Conservation (phyloP, 176 grass and related monocot species). For the Cenchrus purpureus region DNA sequence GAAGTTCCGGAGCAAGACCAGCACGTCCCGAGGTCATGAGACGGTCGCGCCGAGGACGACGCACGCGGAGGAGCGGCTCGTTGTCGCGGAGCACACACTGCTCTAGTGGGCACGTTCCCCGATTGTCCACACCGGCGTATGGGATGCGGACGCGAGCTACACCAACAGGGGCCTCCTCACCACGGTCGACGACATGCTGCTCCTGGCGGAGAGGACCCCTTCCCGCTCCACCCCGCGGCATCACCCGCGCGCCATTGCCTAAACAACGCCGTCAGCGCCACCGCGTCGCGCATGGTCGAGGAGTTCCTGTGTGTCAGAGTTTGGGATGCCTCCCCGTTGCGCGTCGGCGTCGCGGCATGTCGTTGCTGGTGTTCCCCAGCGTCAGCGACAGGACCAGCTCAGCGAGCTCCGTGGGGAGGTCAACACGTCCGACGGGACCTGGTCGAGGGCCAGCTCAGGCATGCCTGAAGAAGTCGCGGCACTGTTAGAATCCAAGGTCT, state of each 20-base stretch:
- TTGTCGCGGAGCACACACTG: background rate
- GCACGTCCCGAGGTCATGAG: too few species aligned
- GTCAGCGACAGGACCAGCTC: slow-evolving; percentile 2
- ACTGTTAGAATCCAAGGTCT: slow-evolving; percentile 7
- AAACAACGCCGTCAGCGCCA: background rate
- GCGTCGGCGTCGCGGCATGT: background rate
- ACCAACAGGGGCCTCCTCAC: slow-evolving; percentile 32
- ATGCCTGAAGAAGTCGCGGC: background rate
- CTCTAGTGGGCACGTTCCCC: slow-evolving; percentile 29
- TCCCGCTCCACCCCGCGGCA: background rate
- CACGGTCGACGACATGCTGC: slow-evolving; percentile 38
- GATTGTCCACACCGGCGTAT: slow-evolving; percentile 15
- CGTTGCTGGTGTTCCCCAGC: background rate
- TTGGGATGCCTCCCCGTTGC: slow-evolving; percentile 24
- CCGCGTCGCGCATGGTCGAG: slow-evolving; percentile 27
- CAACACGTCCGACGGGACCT: slow-evolving; percentile 16
- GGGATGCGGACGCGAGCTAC: slow-evolving; percentile 29
- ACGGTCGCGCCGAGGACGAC: background rate
- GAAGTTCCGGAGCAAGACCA: too few species aligned
- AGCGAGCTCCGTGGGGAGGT: background rate
- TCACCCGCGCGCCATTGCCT: background rate
- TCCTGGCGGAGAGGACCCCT: background rate
- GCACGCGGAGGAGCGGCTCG: slow-evolving; percentile 20
- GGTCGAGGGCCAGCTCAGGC: slow-evolving; percentile 6
- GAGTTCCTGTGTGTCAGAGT: slow-evolving; percentile 44